Evolutionary conservation across 768 basidiomycete genomes (phyloP).

Genomic region (Serendipita vermifera): DNA sequence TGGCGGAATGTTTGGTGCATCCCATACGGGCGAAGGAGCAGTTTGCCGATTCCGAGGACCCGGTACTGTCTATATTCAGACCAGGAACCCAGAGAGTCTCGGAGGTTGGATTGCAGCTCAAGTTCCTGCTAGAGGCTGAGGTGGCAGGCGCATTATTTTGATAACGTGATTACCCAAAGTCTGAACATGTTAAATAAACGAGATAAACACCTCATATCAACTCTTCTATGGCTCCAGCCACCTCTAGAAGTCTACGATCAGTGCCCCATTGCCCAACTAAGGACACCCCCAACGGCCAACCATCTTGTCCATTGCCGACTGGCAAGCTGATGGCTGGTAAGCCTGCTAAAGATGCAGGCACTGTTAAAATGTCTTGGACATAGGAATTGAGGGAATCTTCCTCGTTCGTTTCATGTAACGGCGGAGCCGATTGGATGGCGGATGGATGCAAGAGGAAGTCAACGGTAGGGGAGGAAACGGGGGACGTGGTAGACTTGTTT

Average conservation of each 20-base stretch:
- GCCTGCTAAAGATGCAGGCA: constrained; percentile 84
- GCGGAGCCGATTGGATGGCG: constrained; percentile 74
- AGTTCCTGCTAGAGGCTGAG: too few relatives aligned
- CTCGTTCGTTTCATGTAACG: constrained; percentile 24
- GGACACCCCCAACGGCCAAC: constrained; percentile 77
- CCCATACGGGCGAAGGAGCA: constrained; percentile 24
- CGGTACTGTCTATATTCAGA: constrained; percentile 25
- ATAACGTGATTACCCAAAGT: too few relatives aligned
- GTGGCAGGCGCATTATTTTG: too few relatives aligned
- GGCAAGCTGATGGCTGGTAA: constrained; percentile 74
- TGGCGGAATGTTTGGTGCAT: constrained; percentile 21
- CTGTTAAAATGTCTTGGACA: constrained; percentile 82
- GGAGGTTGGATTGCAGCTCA: constrained; percentile 23
- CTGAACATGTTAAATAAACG: too few relatives aligned
- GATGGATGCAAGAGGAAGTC: constrained; percentile 82
- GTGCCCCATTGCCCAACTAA: constrained; percentile 79
- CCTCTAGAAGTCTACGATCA: not conserved
- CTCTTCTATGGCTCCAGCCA: not conserved
- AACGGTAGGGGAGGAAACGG: constrained; percentile 27
- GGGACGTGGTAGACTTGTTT: not conserved
- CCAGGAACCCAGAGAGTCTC: constrained; percentile 23
- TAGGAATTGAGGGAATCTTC: constrained; percentile 43
- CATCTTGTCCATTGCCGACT: constrained; percentile 32
- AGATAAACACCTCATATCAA: too few relatives aligned
- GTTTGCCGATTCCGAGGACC: constrained; percentile 25